These are phyloP conservation scores for Firmiana major DNA, from an alignment of 345 rosid species.

Conservation along the genomic window DNA sequence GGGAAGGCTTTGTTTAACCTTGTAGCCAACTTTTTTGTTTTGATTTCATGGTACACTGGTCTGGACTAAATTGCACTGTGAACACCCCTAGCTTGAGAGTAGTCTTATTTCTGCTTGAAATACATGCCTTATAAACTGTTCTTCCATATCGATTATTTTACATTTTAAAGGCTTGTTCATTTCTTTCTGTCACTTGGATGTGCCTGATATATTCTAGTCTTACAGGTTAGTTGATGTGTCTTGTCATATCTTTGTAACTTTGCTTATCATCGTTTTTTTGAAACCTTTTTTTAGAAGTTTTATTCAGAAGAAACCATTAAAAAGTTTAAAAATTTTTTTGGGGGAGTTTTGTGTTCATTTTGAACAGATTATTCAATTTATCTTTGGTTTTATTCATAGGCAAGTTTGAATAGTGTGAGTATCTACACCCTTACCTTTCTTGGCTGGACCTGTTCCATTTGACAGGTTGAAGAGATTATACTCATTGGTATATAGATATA, in stretches of 20 bases:
- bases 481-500: neutral
- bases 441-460: neutral
- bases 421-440: neutral
- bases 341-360: neutral
- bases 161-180: neutral
- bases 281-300: neutral
- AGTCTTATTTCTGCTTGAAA: neutral
- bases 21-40: neutral
- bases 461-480: neutral
- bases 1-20: neutral
- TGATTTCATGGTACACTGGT: neutral
- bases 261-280: neutral
- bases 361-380: neutral
- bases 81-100: neutral
- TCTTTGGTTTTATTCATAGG: neutral
- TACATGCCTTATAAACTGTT: neutral
- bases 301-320: neutral
- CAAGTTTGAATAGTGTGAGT: constrained; percentile 4
- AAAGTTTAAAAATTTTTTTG: too few species aligned
- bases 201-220: neutral
- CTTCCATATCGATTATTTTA: neutral
- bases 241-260: neutral
- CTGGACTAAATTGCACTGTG: neutral
- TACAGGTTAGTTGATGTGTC: neutral
- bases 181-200: constrained; percentile 1